Conservation (phyloP, 345 rosid genomes). For the Salix arbutifolia region DNA sequence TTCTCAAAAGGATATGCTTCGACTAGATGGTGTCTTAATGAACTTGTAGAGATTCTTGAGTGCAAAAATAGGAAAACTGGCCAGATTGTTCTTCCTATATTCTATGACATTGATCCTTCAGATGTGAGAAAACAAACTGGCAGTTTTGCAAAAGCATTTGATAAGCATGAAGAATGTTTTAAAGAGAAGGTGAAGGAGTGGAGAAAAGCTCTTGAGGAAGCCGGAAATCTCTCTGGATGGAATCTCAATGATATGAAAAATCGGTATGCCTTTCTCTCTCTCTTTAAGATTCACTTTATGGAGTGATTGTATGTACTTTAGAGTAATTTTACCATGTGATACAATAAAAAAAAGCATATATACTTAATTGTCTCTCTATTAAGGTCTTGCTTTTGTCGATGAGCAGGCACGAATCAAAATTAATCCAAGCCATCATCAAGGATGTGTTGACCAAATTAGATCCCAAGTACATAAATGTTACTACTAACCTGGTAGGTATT, state of each 20-base stretch:
- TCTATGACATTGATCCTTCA: background rate
- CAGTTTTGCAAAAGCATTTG: background rate
- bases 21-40: background rate
- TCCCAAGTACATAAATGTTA: background rate
- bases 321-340: too few species aligned
- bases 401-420: constrained; percentile 26
- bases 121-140: background rate
- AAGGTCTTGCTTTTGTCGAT: too few species aligned
- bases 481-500: background rate
- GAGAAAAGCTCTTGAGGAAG: background rate
- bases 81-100: background rate
- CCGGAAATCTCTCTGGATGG: background rate
- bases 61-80: background rate
- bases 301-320: too few species aligned
- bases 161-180: background rate
- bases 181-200: background rate
- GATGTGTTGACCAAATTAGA: constrained; percentile 26
- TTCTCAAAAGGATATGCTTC: background rate
- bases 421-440: constrained; percentile 25
- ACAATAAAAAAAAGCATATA: too few species aligned
- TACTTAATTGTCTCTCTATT: background rate
- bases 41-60: background rate
- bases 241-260: background rate
- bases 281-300: too few species aligned
- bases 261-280: background rate